Conservation (phyloP, 2,329 filamentous ascomycete genomes). For the Talaromyces sp. region DNA sequence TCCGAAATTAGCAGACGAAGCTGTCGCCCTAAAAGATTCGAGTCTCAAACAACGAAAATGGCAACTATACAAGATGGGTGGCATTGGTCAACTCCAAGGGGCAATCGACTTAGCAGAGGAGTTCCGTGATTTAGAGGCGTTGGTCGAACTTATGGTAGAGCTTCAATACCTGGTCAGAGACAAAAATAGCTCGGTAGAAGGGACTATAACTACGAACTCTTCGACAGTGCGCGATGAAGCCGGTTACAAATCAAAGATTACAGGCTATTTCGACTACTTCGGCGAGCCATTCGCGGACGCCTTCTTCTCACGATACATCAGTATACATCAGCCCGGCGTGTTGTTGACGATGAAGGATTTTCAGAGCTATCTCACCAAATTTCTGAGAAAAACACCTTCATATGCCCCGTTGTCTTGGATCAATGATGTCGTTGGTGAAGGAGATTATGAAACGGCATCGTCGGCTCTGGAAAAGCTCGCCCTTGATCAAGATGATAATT, state of each 20-base stretch:
- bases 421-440: conserved; percentile 75
- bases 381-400: conserved; percentile 65
- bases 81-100: conserved; percentile 52
- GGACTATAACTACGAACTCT: background rate
- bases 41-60: conserved; percentile 42
- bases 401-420: conserved; percentile 87
- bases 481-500: conserved; percentile 64
- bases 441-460: conserved; percentile 69
- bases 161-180: conserved; percentile 35
- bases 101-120: conserved; percentile 59
- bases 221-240: conserved; percentile 25
- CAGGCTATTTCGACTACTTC: conserved; percentile 47
- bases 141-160: conserved; percentile 49
- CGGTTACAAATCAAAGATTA: conserved; percentile 35
- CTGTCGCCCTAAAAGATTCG: conserved; percentile 42
- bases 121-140: conserved; percentile 57
- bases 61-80: conserved; percentile 44
- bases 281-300: conserved; percentile 55
- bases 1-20: conserved; percentile 45
- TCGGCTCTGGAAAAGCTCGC: conserved; percentile 66
- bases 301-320: conserved; percentile 73
- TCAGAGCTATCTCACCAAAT: conserved; percentile 67
- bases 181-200: background rate
- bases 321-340: conserved; percentile 58
- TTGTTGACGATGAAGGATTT: conserved; percentile 68